Base-by-base conservation (phyloP, 805 yeast genomes). In the Cyberlindnera xylosilytica region DNA sequence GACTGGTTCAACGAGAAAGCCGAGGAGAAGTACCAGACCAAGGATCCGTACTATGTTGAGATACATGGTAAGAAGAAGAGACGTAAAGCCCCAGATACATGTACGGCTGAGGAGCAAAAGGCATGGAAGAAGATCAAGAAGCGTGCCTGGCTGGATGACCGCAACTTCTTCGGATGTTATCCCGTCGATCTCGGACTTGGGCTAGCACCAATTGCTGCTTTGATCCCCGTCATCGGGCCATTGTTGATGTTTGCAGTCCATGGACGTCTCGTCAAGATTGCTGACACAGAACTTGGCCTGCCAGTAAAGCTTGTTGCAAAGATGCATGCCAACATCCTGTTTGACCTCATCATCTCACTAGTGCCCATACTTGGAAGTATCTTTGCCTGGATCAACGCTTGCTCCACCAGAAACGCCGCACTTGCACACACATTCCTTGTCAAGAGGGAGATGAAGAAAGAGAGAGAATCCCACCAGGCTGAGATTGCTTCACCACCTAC, bases 341-440 rank as follows among this genome's bases (percentile, higher is more conserved):
- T 87, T 44, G 97, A 91, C 60, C 69, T 90, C 23, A 52, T 85
- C 30, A 78, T 90, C 29, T 73, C 90, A 2, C 66, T 91, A 26
- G 82, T 91, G 0, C 98, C 98, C 0, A 51, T 89, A 4, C 61
- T 91, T 26, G 98, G 98, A 1, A 70, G 81, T 3, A 64, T 89
- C 28, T 74, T 89, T 41, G 67, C 86, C 11, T 90, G 96, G 91
- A 46, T 90, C 61, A 78, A 87, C 57, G 86, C 81, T 2, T 86
- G 96, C 58, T 86, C 95, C 7, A 87, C 97, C 0, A 70, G 97
- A 55, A 90, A 91, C 61, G 95, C 96, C 0, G 90, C 91, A 0
- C 56, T 87, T 53, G 72, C 89, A 8, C 88, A 87, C 58, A 76
- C 54, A 4, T 38, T 39, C 16, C 38, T 58, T 7, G 55, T 55